These are phyloP conservation scores for Plenodomus biglobosus DNA, from an alignment of 2,329 filamentous ascomycete genomes.

Conservation along the genomic window DNA sequence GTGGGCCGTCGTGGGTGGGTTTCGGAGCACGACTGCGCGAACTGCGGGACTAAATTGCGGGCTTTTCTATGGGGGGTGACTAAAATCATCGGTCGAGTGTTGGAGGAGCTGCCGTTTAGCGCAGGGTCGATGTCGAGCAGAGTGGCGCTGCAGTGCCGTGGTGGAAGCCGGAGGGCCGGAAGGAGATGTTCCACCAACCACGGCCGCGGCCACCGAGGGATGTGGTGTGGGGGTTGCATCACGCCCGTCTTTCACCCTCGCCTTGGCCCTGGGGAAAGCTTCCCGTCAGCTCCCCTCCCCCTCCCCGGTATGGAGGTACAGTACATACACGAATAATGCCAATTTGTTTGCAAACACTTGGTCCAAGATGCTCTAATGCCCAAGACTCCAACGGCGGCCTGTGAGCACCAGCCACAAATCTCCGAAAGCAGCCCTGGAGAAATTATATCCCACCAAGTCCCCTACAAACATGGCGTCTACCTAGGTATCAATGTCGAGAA, in stretches of 20 bases:
- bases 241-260: neutral
- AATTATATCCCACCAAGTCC: neutral
- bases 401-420: neutral
- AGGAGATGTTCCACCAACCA: slow-evolving; percentile 38
- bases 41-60: slow-evolving; percentile 36
- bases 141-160: slow-evolving; percentile 25
- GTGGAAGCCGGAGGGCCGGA: slow-evolving; percentile 19
- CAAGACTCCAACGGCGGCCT: neutral
- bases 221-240: slow-evolving; percentile 15
- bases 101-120: slow-evolving; percentile 20
- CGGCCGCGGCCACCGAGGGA: slow-evolving; percentile 26
- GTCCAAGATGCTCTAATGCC: neutral
- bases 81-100: slow-evolving; percentile 34
- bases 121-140: slow-evolving; percentile 30
- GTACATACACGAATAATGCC: slow-evolving; percentile 1
- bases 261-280: slow-evolving; percentile 39
- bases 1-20: slow-evolving; percentile 24
- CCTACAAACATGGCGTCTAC: neutral
- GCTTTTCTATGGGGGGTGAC: slow-evolving; percentile 40
- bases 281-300: too few relatives aligned
- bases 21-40: slow-evolving; percentile 39
- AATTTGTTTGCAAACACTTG: too few relatives aligned
- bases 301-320: too few relatives aligned
- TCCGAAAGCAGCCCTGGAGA: neutral
- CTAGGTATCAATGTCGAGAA: neutral